Evolutionary conservation across 306 rosid species (phyloP).

Genomic region (Senna tora): DNA sequence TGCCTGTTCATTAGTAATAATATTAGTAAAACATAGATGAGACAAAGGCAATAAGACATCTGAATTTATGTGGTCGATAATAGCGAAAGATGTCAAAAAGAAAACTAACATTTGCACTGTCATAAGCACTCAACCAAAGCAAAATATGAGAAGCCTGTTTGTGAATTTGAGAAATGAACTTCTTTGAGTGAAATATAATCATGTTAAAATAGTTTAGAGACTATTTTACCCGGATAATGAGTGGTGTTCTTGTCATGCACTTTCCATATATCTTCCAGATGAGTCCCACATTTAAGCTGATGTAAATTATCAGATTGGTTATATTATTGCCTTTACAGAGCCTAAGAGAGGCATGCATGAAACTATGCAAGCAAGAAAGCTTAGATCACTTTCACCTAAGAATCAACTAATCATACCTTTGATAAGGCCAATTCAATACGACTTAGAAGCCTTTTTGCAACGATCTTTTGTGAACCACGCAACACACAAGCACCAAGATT

Average conservation of each 20-base stretch:
- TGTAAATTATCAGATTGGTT: constrained; percentile 42
- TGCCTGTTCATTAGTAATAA: constrained; percentile 41
- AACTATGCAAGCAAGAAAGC: constrained; percentile 31
- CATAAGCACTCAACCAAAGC: constrained; percentile 20
- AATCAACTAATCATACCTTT: constrained; percentile 57
- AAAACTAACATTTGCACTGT: constrained; percentile 14
- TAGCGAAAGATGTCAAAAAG: neutral
- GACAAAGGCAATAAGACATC: neutral
- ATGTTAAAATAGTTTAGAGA: neutral
- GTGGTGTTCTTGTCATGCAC: constrained; percentile 37
- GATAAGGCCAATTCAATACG: constrained; percentile 48
- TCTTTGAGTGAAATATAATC: no score
- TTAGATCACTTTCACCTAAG: constrained; percentile 15
- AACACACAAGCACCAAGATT: constrained; percentile 58
- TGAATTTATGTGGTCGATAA: neutral
- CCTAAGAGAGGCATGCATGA: constrained; percentile 31
- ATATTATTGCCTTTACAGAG: constrained; percentile 32
- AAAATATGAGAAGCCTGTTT: no score
- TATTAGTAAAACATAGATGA: constrained; percentile 13
- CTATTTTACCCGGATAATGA: constrained; percentile 45
- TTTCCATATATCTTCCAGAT: constrained; percentile 57
- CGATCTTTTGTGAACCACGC: constrained; percentile 57
- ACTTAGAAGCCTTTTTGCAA: constrained; percentile 55
- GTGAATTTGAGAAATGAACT: no score
- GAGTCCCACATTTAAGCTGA: constrained; percentile 60